These are phyloP conservation scores for Penicillium sp. DNA, from an alignment of 2,329 filamentous ascomycete species.

Conservation along the genomic window DNA sequence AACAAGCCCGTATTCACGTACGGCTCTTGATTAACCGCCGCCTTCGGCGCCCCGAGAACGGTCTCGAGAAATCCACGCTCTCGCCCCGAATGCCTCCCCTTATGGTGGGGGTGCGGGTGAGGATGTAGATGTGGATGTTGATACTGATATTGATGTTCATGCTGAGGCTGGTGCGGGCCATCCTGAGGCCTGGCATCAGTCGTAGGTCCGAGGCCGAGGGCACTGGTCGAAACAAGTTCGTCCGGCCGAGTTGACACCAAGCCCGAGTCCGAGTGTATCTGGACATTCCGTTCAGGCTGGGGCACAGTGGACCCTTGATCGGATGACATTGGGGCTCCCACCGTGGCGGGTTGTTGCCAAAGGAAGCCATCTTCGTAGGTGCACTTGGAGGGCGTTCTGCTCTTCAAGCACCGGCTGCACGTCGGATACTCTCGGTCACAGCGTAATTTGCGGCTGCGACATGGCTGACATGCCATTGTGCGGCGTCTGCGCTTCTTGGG, in stretches of 20 bases:
- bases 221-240: slow-evolving; percentile 17
- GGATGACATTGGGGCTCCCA: slow-evolving; percentile 30
- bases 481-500: slow-evolving; percentile 43
- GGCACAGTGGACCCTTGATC: slow-evolving; percentile 30
- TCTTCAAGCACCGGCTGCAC: slow-evolving; percentile 45
- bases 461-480: slow-evolving; percentile 48
- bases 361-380: slow-evolving; percentile 48
- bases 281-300: slow-evolving; percentile 27
- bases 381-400: slow-evolving; percentile 39
- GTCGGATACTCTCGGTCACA: slow-evolving; percentile 49
- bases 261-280: slow-evolving; percentile 37
- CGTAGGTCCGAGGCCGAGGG: slow-evolving; percentile 12
- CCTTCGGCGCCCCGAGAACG: slow-evolving; percentile 39
- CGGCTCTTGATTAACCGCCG: slow-evolving; percentile 37
- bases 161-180: background rate
- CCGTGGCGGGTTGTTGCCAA: slow-evolving; percentile 44
- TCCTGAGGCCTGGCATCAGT: background rate
- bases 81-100: slow-evolving; percentile 15
- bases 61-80: slow-evolving; percentile 41
- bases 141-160: background rate
- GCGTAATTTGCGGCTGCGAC: slow-evolving; percentile 47
- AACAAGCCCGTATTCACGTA: slow-evolving; percentile 34
- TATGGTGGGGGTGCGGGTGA: slow-evolving; percentile 4
- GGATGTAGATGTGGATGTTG: slow-evolving; percentile 5
- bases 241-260: slow-evolving; percentile 31